Conservation (phyloP, 139 green algal genomes). For the Asterochloris sp. region DNA sequence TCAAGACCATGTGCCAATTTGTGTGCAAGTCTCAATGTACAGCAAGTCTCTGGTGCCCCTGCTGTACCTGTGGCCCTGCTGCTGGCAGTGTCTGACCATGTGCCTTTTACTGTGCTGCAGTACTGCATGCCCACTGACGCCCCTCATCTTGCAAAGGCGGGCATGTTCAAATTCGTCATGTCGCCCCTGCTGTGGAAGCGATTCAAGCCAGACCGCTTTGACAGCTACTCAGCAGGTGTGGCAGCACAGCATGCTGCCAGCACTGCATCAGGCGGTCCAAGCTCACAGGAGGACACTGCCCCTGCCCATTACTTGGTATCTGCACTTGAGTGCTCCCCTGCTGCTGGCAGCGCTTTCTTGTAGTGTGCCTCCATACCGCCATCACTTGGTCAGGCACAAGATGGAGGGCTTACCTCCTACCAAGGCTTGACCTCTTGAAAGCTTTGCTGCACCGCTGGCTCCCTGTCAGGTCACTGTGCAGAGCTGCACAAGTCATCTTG, state of each 20-base stretch:
- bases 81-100: neutral
- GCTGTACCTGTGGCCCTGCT: neutral
- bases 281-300: too few relatives aligned
- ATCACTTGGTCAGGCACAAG: too few relatives aligned
- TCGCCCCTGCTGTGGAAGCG: slow-evolving; percentile 83
- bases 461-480: too few relatives aligned
- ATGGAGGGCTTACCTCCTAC: too few relatives aligned
- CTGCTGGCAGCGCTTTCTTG: too few relatives aligned
- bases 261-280: neutral
- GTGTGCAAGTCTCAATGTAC: too few relatives aligned
- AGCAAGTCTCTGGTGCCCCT: neutral
- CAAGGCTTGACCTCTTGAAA: too few relatives aligned
- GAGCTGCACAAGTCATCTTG: too few relatives aligned
- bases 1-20: neutral
- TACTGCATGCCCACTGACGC: slow-evolving; percentile 77
- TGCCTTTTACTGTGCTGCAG: slow-evolving; percentile 15
- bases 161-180: slow-evolving; percentile 42
- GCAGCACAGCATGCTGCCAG: neutral
- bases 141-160: slow-evolving; percentile 50
- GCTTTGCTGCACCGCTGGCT: too few relatives aligned
- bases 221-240: slow-evolving; percentile 69
- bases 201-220: slow-evolving; percentile 85
- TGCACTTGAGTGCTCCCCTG: too few relatives aligned
- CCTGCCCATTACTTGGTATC: too few relatives aligned
- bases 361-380: too few relatives aligned